Evolutionary conservation across 2,329 filamentous ascomycete genomes (phyloP), one percentile per base, ranked within the genome.

Genomic region (Colletotrichum orbiculare): DNA sequence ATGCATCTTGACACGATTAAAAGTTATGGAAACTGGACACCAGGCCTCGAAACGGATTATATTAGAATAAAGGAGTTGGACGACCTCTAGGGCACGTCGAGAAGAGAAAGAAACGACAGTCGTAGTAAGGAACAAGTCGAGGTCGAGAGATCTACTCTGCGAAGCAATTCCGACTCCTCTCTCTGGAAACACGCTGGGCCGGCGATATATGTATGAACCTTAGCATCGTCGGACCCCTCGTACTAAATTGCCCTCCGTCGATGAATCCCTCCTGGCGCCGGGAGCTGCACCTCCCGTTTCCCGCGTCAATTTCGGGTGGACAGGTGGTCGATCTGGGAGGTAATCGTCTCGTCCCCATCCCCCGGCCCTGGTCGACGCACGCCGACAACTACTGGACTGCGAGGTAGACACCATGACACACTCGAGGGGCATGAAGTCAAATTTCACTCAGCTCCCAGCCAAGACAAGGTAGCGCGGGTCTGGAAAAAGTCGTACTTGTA

Each of bases 1-100:
- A 60, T 70, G 65, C 75, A 76, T 76, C n/a, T 38, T 64, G 25
- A 25, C 25, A 25, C 25, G 25, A 25, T 25, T 25, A 5, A 25
- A 25, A 25, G 25, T 25, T 25, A 25, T 25, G 25, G 25, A 25
- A 25, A 25, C 25, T 25, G 25, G 25, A 25, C 25, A 25, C 25
- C 25, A 25, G 25, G 25, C 25, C 25, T 25, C 25, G 25, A 25
- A 25, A 25, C 4, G 25, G 25, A 25, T 25, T 25, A 12, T 9
- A 34, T 12, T 42, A 9, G 47, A 50, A 56, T 37, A 41, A 54
- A 48, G 17, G 17, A 9, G 46, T 25, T 17, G 15, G 37, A 47
- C 25, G 47, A 39, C 53, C 53, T 48, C 60, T 66, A 12, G 53
- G 60, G 54, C 41, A 39, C 59, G 45, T 48, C 25, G 38, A 49